phyloP scores from a whole-genome alignment of 192 early-diverging fungal genomes.

The Backusella macrospora region DNA sequence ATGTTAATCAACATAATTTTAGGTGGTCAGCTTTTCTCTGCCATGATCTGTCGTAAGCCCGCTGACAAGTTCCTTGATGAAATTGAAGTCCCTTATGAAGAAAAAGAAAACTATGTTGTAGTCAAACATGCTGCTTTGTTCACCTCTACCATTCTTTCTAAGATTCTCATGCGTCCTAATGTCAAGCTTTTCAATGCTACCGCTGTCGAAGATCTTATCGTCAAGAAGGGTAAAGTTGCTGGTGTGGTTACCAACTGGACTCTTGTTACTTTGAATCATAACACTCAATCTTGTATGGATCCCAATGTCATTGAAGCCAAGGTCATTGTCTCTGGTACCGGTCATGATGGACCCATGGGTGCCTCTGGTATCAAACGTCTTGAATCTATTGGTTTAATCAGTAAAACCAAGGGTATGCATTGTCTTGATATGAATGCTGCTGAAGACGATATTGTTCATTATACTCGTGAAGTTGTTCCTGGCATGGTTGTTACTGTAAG shows the following conservation, averaged over 20 bases:
- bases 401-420: conserved; percentile 60
- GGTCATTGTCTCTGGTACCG: conserved; percentile 66
- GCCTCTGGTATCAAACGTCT: conserved; percentile 70
- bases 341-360: conserved; percentile 73
- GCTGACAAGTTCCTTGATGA: conserved; percentile 66
- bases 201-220: conserved; percentile 72
- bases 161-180: conserved; percentile 60
- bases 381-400: conserved; percentile 57
- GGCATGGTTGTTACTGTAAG: conserved; percentile 63
- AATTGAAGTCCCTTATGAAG: conserved; percentile 68
- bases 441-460: conserved; percentile 65
- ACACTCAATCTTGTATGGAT: conserved; percentile 69
- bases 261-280: conserved; percentile 61
- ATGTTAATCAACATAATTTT: no score
- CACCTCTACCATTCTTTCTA: conserved; percentile 72
- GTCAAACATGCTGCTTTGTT: conserved; percentile 75
- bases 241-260: conserved; percentile 82
- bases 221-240: conserved; percentile 57
- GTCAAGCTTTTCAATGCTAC: conserved; percentile 80
- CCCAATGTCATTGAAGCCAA: conserved; percentile 69
- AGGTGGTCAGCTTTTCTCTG: conserved; percentile 65
- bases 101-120: conserved; percentile 74
- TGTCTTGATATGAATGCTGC: conserved; percentile 72
- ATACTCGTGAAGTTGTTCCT: conserved; percentile 68
- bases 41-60: conserved; percentile 75